A percentile compares a stretch with the other conserved stretches of the same genome.
These are phyloP conservation scores for Spathaspora sp. DNA, from an alignment of 805 yeast genomes.

Conservation along the genomic window DNA sequence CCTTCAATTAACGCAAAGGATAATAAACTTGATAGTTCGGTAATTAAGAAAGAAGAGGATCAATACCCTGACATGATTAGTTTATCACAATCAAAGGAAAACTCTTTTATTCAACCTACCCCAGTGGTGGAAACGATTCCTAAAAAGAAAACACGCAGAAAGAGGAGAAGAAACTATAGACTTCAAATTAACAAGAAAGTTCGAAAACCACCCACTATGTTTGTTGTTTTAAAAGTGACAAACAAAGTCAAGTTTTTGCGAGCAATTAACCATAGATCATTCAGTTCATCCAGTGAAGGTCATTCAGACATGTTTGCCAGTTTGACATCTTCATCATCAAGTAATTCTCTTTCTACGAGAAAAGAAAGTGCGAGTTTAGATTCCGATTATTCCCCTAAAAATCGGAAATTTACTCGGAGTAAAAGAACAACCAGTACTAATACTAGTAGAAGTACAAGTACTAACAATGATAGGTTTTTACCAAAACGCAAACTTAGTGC, in stretches of 20 bases:
- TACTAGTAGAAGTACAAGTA: too few relatives aligned
- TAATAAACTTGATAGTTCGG: not conserved
- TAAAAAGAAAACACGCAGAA: too few relatives aligned
- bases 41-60: not conserved
- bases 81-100: too few relatives aligned
- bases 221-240: not conserved
- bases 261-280: not conserved
- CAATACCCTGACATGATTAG: not conserved
- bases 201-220: not conserved
- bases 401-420: not conserved
- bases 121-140: too few relatives aligned
- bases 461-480: too few relatives aligned
- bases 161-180: not conserved
- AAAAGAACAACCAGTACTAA: not conserved
- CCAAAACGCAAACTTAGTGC: constrained; percentile 14
- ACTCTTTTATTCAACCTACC: too few relatives aligned
- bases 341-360: not conserved
- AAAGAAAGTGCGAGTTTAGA: not conserved
- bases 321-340: not conserved
- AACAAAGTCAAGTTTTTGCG: not conserved
- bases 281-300: not conserved
- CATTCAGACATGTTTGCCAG: not conserved
- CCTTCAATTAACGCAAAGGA: too few relatives aligned
- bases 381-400: not conserved
- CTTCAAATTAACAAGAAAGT: not conserved